Base-by-base conservation (phyloP, 2,329 filamentous ascomycete genomes). In the Colletotrichum melonis region DNA sequence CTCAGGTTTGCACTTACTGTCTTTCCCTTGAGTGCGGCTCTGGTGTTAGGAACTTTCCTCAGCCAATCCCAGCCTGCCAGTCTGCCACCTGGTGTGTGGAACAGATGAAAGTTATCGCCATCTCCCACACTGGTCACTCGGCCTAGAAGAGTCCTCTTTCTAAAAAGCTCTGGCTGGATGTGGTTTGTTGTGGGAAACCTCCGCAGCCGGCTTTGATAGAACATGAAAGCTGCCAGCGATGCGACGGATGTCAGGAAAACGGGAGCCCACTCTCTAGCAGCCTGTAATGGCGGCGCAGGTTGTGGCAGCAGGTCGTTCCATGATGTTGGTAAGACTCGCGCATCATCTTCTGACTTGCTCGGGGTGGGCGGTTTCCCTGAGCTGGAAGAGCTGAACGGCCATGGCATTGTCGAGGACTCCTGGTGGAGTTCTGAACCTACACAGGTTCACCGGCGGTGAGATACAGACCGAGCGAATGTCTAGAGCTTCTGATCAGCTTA, bases 91-190 rank as follows among this genome's bases (percentile, higher is more conserved):
- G 97, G 97, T 0, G 95, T 98, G 82, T 99, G 97, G 81, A 93
- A 99, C 60, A 99, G 82, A 77, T 97, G 93, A 82, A 99, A 98
- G 80, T 96, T 96, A 83, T 99, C 97, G 4, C 95, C 97, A 87
- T 99, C 97, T 55, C 97, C 97, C 28, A 99, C 97, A 77, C 94
- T 95, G 14, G 96, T 98, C 55, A 98, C 97, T 74, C 89, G 90
- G 16, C 97, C 97, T 77, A 96, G 93, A 55, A 99, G 80, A 77
- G 91, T 95, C 77, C 94, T 89, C 74, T 87, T 91, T 58, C 94
- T 91, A 80, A 96, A 96, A 80, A 92, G 93, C 12, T 87, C 86
- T 2, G 94, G 93, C 60, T 91, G 91, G 77, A 99, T 93, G 80
- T 95, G 89, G 28, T 89, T 87, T 46, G 94, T 90, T 69, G 91